Evolutionary conservation across 805 yeast genomes (phyloP), one percentile per base, ranked within the genome.

Genomic region (Candida pseudofarinosa): DNA sequence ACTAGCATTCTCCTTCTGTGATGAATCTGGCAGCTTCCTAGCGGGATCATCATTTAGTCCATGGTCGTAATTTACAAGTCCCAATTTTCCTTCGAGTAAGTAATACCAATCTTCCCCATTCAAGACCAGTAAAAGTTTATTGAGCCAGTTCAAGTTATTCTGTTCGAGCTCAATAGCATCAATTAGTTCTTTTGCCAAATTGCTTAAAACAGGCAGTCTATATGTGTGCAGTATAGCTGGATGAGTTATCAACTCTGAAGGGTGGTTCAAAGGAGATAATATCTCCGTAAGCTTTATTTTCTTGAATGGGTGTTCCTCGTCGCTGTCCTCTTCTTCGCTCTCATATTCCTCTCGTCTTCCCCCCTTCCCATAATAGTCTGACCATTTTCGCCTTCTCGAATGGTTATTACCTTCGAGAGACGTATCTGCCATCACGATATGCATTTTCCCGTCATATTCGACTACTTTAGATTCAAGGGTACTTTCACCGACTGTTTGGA

Each of bases 61-160:
- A 53, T 84, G 89, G 54, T 87, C 86, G 55, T 86, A 86, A 19
- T 65, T 71, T 1, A 88, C 84, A 28, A 89, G 68, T 18, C 80
- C 77, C 62, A 90, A 60, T 38, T 79, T 77, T 17, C 77, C 79
- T 30, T 86, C 87, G 16, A 80, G 67, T 33, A 84, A 63, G 42
- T 80, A 80, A 35, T 71, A 71, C 49, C 95, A 85, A 58, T 88
- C 91, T 57, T 91, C 98, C 3, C 97, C 97, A 39, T 91, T 70
- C 51, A 91, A 80, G 1, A 85, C 81, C 47, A 83, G 86, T 63
- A 93, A 73, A 36, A 91, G 70, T 53, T 79, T 80, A 35, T 84
- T 77, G 41, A 89, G 68, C 55, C 81, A 77, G 44, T 81, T 80
- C n/a, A 86, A 85, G 30, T 81, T 82, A 19, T 76, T 73, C 54